phyloP scores from a whole-genome alignment of 108 stramenopile genomes.

The Nitzschia inconspicua region DNA sequence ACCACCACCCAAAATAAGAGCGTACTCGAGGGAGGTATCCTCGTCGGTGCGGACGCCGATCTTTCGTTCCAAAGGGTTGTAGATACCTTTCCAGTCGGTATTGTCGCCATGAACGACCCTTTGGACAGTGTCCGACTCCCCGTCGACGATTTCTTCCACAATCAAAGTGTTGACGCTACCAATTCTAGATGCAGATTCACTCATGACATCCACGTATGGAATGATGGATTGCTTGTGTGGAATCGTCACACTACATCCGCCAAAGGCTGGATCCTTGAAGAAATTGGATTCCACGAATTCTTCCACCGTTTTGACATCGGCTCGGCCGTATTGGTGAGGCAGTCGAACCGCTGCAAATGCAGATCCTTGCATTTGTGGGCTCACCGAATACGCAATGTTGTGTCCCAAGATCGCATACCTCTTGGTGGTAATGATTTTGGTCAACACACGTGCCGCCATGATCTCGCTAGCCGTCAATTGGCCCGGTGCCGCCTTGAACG shows the following conservation, averaged over 20 bases:
- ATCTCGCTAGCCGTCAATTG: conserved; percentile 93
- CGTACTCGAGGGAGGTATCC: conserved; percentile 30
- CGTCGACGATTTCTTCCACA: conserved; percentile 48
- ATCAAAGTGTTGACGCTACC: conserved; percentile 98
- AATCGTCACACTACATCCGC: conserved; percentile 95
- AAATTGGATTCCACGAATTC: conserved; percentile 82
- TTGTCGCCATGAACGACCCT: conserved; percentile 91
- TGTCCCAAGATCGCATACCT: conserved; percentile 90
- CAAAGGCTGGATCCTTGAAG: conserved; percentile 75
- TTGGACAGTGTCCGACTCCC: conserved; percentile 30
- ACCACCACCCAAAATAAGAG: conserved; percentile 94
- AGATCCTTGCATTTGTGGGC: conserved; percentile 95
- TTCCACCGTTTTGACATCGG: conserved; percentile 78
- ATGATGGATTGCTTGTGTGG: conserved; percentile 97
- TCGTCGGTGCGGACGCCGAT: conserved; percentile 38
- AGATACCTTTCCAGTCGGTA: conserved; percentile 99
- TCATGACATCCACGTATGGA: conserved; percentile 88
- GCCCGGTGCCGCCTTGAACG: conserved; percentile 94
- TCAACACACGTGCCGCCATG: conserved; percentile 81
- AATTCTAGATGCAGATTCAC: conserved; percentile 87
- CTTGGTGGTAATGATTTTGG: conserved; percentile 64
- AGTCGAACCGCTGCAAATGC: conserved; percentile 84
- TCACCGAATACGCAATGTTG: conserved; percentile 93
- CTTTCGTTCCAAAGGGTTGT: conserved; percentile 77
- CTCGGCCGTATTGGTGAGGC: conserved; percentile 83